These are phyloP conservation scores for Ceratobasidium sp. DNA, from an alignment of 1,284 basidiomycete species.

Conservation along the genomic window DNA sequence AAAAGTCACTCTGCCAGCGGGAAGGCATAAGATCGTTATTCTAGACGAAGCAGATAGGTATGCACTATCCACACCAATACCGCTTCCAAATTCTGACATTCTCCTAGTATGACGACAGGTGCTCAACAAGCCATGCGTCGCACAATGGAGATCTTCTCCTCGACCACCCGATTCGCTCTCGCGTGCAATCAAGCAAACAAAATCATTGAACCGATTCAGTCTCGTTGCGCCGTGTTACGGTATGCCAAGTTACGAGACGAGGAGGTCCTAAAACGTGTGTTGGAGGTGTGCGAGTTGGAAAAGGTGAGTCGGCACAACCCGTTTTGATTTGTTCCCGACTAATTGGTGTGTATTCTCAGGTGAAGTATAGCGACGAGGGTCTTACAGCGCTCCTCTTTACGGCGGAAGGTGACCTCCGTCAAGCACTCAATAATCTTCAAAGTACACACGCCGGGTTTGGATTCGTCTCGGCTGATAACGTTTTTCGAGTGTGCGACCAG, in stretches of 20 bases:
- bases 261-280: slow-evolving; percentile 90
- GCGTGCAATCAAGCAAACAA: slow-evolving; percentile 99
- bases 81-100: background rate
- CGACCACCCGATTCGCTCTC: slow-evolving; percentile 97
- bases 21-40: slow-evolving; percentile 98
- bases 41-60: slow-evolving; percentile 99
- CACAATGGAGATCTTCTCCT: slow-evolving; percentile 99
- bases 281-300: slow-evolving; percentile 95
- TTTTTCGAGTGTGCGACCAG: slow-evolving; percentile 99
- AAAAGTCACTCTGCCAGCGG: slow-evolving; percentile 95
- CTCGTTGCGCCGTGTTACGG: slow-evolving; percentile 94
- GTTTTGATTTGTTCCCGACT: slow-evolving; percentile 26
- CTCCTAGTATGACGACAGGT: slow-evolving; percentile 92
- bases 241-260: slow-evolving; percentile 92
- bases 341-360: slow-evolving; percentile 63
- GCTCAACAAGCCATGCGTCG: slow-evolving; percentile 97
- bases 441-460: slow-evolving; percentile 96
- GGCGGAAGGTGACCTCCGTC: slow-evolving; percentile 99
- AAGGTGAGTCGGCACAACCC: slow-evolving; percentile 67
- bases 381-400: slow-evolving; percentile 98
- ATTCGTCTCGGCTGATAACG: slow-evolving; percentile 97
- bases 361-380: slow-evolving; percentile 94
- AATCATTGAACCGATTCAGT: slow-evolving; percentile 99
- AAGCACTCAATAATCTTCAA: slow-evolving; percentile 99
- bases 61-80: slow-evolving; percentile 46